Evolutionary conservation across 1,284 basidiomycete genomes (phyloP).

Genomic region (Cronartium quercuum): DNA sequence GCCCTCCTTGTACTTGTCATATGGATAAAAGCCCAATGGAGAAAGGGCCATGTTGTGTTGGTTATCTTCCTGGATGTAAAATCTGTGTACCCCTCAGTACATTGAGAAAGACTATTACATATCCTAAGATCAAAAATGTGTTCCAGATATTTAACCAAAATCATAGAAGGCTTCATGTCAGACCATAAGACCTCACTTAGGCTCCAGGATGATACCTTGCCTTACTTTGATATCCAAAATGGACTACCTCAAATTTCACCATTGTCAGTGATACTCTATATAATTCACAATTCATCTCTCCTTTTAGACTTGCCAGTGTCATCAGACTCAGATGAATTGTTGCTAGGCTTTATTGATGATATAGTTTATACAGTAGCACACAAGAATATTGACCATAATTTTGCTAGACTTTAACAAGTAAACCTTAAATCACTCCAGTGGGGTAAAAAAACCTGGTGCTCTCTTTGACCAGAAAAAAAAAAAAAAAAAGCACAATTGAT

Average conservation of each 20-base stretch:
- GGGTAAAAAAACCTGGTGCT: background rate
- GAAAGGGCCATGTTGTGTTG: background rate
- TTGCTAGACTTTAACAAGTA: background rate
- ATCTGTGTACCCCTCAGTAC: slow-evolving; percentile 10
- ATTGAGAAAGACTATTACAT: background rate
- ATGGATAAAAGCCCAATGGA: background rate
- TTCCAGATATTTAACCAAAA: background rate
- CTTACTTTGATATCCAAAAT: background rate
- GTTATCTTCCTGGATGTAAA: slow-evolving; percentile 4
- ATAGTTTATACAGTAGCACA: background rate
- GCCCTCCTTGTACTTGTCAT: background rate
- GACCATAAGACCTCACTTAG: background rate
- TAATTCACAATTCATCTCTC: background rate
- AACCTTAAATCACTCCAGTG: background rate
- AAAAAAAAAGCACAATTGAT: slow-evolving; percentile 11
- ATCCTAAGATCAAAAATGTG: background rate
- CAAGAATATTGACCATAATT: background rate
- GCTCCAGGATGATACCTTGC: background rate
- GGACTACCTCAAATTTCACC: background rate
- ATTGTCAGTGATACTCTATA: background rate
- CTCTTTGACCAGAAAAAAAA: too few species aligned
- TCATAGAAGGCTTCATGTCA: background rate
- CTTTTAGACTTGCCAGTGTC: background rate
- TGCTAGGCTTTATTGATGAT: slow-evolving; percentile 22
- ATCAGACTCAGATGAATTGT: background rate